Evolutionary conservation across 805 yeast genomes (phyloP).

Genomic region (Kuraishia molischiana): DNA sequence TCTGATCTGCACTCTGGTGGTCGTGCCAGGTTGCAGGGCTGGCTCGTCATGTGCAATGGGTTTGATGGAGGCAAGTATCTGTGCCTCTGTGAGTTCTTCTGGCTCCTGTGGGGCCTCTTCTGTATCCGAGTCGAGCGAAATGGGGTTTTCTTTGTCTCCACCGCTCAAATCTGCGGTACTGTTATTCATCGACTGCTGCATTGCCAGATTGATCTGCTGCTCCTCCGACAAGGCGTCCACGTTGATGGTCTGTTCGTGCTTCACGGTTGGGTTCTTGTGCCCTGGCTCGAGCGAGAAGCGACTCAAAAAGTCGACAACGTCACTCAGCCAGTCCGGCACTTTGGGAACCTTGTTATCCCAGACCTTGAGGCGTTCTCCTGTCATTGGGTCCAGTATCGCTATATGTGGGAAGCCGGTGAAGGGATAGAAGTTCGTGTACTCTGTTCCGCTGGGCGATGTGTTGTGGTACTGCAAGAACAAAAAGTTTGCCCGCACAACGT

Average conservation of each 20-base stretch:
- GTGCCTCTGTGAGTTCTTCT: not conserved
- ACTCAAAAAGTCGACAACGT: constrained; percentile 59
- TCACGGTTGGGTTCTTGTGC: constrained; percentile 55
- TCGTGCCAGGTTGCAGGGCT: constrained; percentile 32
- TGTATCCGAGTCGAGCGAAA: constrained; percentile 5
- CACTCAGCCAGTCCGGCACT: constrained; percentile 49
- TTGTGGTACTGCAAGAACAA: constrained; percentile 78
- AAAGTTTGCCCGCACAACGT: constrained; percentile 55
- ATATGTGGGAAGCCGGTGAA: constrained; percentile 74
- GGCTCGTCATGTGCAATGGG: constrained; percentile 59
- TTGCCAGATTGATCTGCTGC: constrained; percentile 72
- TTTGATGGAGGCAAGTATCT: constrained; percentile 20
- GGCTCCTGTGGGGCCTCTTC: constrained; percentile 10
- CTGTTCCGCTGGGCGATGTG: constrained; percentile 67
- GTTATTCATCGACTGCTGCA: constrained; percentile 49
- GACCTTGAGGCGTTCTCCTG: constrained; percentile 77
- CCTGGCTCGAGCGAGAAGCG: constrained; percentile 56
- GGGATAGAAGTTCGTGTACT: constrained; percentile 65
- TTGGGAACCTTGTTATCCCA: constrained; percentile 66
- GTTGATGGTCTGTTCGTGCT: constrained; percentile 50
- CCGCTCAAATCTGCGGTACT: constrained; percentile 19
- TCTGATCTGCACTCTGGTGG: constrained; percentile 80
- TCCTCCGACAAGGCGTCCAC: constrained; percentile 68
- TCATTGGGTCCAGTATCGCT: constrained; percentile 87
- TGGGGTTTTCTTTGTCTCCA: constrained; percentile 13